Evolutionary conservation across 352 stramenopile genomes (phyloP), one percentile per base, ranked within the genome.

Genomic region (Pythium rishiriense): DNA sequence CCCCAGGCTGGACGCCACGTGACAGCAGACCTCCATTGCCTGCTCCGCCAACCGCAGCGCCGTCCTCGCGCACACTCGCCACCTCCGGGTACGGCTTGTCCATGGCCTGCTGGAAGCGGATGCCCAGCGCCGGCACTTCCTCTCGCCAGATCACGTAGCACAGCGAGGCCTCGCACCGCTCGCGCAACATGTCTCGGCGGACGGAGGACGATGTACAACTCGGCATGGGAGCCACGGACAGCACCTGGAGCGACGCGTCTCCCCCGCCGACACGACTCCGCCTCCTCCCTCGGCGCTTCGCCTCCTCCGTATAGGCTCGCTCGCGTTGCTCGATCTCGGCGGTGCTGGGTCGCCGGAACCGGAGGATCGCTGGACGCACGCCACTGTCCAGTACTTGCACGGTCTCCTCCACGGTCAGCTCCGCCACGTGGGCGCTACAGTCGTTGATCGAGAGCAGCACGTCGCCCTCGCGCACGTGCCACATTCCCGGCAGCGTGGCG

Each of bases 81-180:
- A 70, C 56, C 25, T 57, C 55, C 2, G 76, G 80, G 54, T 88
- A 89, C 24, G 75, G 73, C 60, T 76, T 75, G 37, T 54, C 63
- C 22, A 68, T 67, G 49, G 78, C 50, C 8, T 77, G 72, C 31
- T 78, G 75, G 33, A 91, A 72, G 31, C 62, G 67, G 24, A 91
- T 73, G 15, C 82, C 82, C 3, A 91, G 75, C 19, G 71, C 62
- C 0, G 72, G 74, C 43, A 87, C 76, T 47, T 89, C 82, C 65
- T 91, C 82, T 42, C 78, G 68, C 76, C 75, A 89, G 39, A 91
- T 73, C 11, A 91, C 54, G 66, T 88, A 87, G 59, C 78, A 85
- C 43, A 89, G 66, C 26, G 75, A 78, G 24, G 64, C 53, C 66
- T 91, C 76, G 1, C 25, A 42, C 5, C 63, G 63, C 56, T 70